These are phyloP conservation scores for Aleurites moluccanus DNA, from an alignment of 441 rosid species.

Conservation along the genomic window DNA sequence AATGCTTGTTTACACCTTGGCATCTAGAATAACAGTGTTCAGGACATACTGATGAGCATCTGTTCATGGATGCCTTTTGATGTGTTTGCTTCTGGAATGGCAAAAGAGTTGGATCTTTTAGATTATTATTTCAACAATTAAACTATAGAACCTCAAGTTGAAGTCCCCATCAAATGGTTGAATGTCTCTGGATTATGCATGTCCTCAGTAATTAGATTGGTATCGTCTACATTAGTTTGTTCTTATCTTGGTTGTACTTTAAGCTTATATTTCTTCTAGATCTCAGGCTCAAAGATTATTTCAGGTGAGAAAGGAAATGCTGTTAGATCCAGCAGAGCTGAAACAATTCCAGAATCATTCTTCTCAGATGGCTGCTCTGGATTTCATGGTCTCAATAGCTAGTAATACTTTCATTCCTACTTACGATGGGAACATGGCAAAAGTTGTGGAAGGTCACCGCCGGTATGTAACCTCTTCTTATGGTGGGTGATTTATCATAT, in stretches of 20 bases:
- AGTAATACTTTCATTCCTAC: constrained; percentile 91
- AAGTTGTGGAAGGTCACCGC: constrained; percentile 98
- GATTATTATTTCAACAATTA: not conserved
- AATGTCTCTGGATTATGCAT: not conserved
- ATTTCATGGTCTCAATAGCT: constrained; percentile 93
- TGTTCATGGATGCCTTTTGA: not conserved
- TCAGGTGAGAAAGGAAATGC: constrained; percentile 91
- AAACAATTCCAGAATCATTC: constrained; percentile 93
- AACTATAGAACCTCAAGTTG: not conserved
- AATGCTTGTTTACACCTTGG: constrained; percentile 10
- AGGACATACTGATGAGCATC: not conserved
- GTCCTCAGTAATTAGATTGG: not conserved
- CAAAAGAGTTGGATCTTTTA: not conserved
- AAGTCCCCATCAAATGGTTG: not conserved
- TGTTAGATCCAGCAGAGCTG: constrained; percentile 71
- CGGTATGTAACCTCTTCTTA: constrained; percentile 45
- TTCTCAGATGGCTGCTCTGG: constrained; percentile 99
- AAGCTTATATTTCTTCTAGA: not conserved
- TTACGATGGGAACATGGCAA: constrained; percentile 98
- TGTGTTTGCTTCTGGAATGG: constrained; percentile 1
- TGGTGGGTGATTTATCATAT: not conserved
- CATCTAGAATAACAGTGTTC: not conserved
- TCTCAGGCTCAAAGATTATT: constrained; percentile 8
- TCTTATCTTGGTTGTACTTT: not conserved
- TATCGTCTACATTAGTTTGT: not conserved